A percentile compares a stretch with the other conserved stretches of the same genome.
Conservation (phyloP, 2,329 filamentous ascomycete species). For the Pyrenophora tritici-repentis region DNA sequence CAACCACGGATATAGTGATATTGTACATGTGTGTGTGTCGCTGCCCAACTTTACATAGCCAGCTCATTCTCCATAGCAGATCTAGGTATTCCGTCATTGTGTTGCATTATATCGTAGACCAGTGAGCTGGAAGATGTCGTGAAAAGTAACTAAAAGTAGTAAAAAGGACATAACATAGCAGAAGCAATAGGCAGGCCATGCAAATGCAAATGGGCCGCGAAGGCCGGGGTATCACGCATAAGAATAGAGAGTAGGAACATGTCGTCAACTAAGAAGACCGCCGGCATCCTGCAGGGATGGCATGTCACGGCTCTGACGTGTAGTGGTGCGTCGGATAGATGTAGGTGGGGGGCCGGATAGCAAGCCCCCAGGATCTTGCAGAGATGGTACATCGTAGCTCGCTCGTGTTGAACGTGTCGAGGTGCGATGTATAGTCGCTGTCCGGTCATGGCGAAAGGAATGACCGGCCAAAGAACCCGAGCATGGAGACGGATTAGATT, state of each 20-base stretch:
- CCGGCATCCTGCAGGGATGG: conserved; percentile 42
- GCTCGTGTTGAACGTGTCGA: conserved; percentile 29
- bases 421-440: conserved; percentile 22
- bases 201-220: conserved; percentile 24
- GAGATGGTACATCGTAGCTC: conserved; percentile 31
- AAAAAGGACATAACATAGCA: conserved; percentile 10
- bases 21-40: conserved; percentile 7
- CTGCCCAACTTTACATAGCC: conserved; percentile 1
- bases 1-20: conserved; percentile 2
- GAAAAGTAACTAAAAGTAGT: conserved; percentile 8
- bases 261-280: conserved; percentile 34
- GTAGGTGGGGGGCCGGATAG: conserved; percentile 19
- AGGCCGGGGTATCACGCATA: conserved; percentile 43
- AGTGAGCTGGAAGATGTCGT: conserved; percentile 27
- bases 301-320: conserved; percentile 28
- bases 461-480: conserved; percentile 22
- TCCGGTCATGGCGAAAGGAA: conserved; percentile 14
- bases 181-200: conserved; percentile 27
- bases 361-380: conserved; percentile 40
- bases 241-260: conserved; percentile 18
- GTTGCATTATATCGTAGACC: conserved; percentile 21
- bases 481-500: conserved; percentile 16
- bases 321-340: conserved; percentile 27
- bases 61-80: not conserved
- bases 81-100: conserved; percentile 2